Conservation (phyloP, 2,329 filamentous ascomycete species). For the Fusarium algeriense region DNA sequence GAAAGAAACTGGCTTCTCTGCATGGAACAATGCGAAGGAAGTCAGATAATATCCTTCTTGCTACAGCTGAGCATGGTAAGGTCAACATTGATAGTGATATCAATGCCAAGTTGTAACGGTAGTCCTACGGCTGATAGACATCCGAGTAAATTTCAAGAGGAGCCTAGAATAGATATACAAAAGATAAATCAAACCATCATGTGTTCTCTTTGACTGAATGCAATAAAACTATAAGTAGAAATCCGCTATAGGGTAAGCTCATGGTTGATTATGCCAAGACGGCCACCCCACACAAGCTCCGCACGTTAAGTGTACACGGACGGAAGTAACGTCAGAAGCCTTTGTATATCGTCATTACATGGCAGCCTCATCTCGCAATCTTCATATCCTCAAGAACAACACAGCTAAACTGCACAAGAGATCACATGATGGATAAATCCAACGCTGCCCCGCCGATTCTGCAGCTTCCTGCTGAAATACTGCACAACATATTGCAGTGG, state of each 20-base stretch:
- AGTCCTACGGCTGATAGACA: no score
- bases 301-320: conserved; percentile 25
- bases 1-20: conserved; percentile 65
- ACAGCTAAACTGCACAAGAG: background rate
- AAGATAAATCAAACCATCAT: background rate
- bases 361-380: conserved; percentile 6
- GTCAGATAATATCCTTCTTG: conserved; percentile 65
- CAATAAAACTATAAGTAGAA: background rate
- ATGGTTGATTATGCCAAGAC: background rate
- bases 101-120: conserved; percentile 44
- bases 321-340: conserved; percentile 3
- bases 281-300: conserved; percentile 21
- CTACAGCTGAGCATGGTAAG: conserved; percentile 74
- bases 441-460: conserved; percentile 1
- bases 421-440: conserved; percentile 17
- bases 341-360: conserved; percentile 36
- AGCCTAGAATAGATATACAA: background rate
- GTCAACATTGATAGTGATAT: conserved; percentile 66
- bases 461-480: conserved; percentile 65
- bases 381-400: background rate
- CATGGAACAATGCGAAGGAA: conserved; percentile 66
- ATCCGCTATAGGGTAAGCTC: conserved; percentile 11
- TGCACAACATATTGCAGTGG: conserved; percentile 70
- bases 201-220: background rate
- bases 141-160: background rate